Conservation (phyloP, 2,329 filamentous ascomycete genomes). For the Ophiostoma quercus region DNA sequence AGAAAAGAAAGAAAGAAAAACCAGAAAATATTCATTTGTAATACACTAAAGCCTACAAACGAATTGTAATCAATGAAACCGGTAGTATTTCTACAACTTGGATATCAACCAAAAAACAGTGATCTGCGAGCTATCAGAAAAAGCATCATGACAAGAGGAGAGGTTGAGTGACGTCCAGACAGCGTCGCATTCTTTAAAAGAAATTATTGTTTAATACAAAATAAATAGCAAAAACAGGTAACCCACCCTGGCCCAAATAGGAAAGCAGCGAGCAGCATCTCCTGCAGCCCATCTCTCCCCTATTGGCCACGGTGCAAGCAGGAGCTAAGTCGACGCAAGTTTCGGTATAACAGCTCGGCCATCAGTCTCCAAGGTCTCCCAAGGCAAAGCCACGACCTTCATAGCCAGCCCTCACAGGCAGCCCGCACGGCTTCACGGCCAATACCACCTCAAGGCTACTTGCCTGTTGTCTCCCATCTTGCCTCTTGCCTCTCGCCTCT, state of each 20-base stretch:
- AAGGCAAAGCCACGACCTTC: neutral
- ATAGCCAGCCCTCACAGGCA: neutral
- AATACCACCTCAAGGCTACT: neutral
- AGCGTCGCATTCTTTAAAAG: neutral
- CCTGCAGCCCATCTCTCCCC: neutral
- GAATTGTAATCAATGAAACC: neutral
- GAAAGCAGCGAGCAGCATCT: slow-evolving; percentile 10
- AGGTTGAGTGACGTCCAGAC: slow-evolving; percentile 2
- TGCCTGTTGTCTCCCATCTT: neutral
- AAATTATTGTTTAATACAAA: neutral
- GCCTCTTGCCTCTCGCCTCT: neutral
- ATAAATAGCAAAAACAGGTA: neutral
- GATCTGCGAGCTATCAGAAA: neutral
- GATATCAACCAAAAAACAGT: neutral
- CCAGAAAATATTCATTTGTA: neutral
- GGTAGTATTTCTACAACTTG: neutral
- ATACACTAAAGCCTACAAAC: neutral
- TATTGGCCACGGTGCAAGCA: slow-evolving; percentile 20
- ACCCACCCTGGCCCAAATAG: slow-evolving; percentile 19
- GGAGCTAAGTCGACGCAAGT: slow-evolving; percentile 25
- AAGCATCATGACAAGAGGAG: neutral
- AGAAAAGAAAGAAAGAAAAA: neutral
- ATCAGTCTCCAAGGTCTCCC: slow-evolving; percentile 17
- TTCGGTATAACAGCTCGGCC: slow-evolving; percentile 24
- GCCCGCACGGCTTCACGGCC: neutral